Evolutionary conservation across 331 rosid genomes (phyloP), one percentile per base, ranked within the genome.

Genomic region (Spiraea crenata): DNA sequence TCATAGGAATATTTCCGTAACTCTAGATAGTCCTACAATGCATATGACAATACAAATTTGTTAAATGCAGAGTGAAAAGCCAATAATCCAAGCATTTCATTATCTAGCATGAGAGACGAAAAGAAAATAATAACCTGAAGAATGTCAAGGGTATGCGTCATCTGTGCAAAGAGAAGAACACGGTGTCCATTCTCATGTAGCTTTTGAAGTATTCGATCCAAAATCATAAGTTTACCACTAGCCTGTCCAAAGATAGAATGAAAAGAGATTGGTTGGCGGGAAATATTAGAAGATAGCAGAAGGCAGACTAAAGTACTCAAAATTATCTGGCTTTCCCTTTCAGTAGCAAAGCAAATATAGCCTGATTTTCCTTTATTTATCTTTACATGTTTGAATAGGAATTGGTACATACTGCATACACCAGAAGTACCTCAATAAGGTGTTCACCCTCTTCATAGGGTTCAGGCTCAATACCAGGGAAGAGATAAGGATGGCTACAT

Each of bases 401-500:
- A 20, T 52, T 39, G 34, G 63, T 54, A 52, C 31, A 61, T 50
- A 40, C 49, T 25, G 31, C 31, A 25, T 25, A 2, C 31, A 25
- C 31, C 2, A 47, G 38, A 45, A 48, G 71, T 85, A 90, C 99
- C 96, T 87, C 89, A 70, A 93, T 85, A 70, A 93, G 77, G 85
- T 93, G 99, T 87, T 93, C 99, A 47, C 99, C 99, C 83, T 93
- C 99, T 82, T 87, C 95, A 59, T 84, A 93, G 6, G 99, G 99
- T 85, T 93, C 99, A 6, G 99, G 96, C 88, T 93, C 99, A 77
- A 93, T 87, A 69, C 99, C 95, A 37, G 96, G 96, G 74, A 93
- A 93, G 60, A 93, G 96, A 82, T 89, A 90, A 20, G 99, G 99
- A 84, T 93, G 97, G 82, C 97, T 93, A 73, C 99, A 87, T 63